Conservation (phyloP, 345 rosid species). For the Cardamine chenopodiifolia region DNA sequence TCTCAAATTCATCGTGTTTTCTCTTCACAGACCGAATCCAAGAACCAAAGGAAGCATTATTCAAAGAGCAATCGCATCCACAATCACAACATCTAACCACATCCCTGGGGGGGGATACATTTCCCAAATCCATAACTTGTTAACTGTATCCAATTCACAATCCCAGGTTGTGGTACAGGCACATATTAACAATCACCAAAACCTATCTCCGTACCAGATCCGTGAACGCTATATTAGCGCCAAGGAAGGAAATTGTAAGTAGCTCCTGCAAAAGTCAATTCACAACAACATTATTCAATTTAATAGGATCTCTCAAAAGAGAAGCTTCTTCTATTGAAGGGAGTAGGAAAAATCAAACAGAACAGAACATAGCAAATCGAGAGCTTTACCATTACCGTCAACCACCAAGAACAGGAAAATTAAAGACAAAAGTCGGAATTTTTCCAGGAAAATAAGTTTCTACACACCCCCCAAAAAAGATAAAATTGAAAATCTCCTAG, state of each 20-base stretch:
- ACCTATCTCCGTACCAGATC: slow-evolving; percentile 6
- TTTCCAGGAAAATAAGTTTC: slow-evolving; percentile 13
- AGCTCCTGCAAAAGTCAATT: slow-evolving; percentile 33
- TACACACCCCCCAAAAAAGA: background rate
- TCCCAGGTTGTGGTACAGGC: background rate
- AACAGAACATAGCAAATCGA: background rate
- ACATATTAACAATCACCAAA: slow-evolving; percentile 9
- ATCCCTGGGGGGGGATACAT: slow-evolving; percentile 43
- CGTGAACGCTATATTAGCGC: too few relatives aligned
- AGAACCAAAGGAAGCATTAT: slow-evolving; percentile 35
- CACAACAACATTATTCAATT: background rate
- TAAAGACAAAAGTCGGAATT: background rate
- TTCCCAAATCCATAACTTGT: slow-evolving; percentile 59
- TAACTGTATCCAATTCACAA: slow-evolving; percentile 42
- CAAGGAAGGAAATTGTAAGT: background rate
- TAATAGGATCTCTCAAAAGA: background rate
- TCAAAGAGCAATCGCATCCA: slow-evolving; percentile 61
- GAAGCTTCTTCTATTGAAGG: background rate
- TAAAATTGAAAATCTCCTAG: background rate
- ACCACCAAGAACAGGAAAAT: slow-evolving; percentile 19
- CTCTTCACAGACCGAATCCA: slow-evolving; percentile 79
- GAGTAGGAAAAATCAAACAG: background rate
- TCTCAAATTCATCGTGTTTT: slow-evolving; percentile 65
- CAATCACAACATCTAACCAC: slow-evolving; percentile 59
- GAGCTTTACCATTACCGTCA: slow-evolving; percentile 32